Conservation (phyloP, 441 rosid species). For the Rhodomyrtus psidioides region DNA sequence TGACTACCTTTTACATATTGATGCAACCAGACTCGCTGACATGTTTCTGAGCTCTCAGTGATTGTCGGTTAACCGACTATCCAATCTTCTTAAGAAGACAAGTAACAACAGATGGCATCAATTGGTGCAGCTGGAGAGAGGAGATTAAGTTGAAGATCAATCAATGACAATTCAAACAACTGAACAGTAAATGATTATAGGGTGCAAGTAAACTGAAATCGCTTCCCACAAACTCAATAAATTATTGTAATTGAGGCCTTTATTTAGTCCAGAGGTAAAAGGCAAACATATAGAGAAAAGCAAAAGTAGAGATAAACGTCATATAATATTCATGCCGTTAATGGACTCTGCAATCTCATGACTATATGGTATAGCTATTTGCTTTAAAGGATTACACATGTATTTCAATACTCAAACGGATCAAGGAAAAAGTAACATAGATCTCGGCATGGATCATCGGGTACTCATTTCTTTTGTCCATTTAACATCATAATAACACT, state of each 20-base stretch:
- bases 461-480: background rate
- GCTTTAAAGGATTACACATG: background rate
- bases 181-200: background rate
- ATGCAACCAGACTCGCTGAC: background rate
- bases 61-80: background rate
- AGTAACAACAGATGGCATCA: background rate
- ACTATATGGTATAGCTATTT: background rate
- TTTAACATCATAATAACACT: background rate
- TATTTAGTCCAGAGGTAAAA: background rate
- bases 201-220: background rate
- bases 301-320: background rate
- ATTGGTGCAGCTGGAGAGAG: conserved; percentile 1
- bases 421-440: background rate
- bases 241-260: background rate
- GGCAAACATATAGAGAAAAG: background rate
- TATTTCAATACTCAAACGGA: background rate
- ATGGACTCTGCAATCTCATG: background rate
- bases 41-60: background rate
- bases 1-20: background rate
- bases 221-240: background rate
- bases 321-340: background rate
- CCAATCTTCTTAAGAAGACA: background rate
- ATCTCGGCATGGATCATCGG: background rate
- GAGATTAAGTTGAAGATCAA: background rate
- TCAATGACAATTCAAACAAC: background rate